Conservation (phyloP, 2,329 filamentous ascomycete genomes). For the Hypomyces rosellus region DNA sequence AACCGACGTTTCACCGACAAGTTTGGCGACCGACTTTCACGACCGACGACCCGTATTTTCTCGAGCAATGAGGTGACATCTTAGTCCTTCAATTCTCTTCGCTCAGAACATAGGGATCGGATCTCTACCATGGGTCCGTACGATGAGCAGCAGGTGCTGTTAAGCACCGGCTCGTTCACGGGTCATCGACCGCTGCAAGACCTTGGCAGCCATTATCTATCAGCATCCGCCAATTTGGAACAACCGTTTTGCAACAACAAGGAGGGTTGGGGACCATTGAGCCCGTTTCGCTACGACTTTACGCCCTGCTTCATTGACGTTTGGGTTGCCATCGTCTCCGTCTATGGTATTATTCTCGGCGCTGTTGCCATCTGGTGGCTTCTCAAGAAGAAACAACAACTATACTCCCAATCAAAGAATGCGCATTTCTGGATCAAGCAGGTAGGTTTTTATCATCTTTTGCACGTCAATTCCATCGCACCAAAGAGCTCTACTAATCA, state of each 20-base stretch:
- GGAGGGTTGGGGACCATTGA: slow-evolving; percentile 95
- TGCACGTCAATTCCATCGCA: neutral
- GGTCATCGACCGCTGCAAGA: slow-evolving; percentile 46
- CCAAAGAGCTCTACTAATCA: neutral
- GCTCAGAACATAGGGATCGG: slow-evolving; percentile 2
- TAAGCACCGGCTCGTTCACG: slow-evolving; percentile 55
- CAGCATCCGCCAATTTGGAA: slow-evolving; percentile 38
- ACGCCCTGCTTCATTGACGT: slow-evolving; percentile 97
- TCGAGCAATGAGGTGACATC: slow-evolving; percentile 11
- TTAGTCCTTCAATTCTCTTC: neutral
- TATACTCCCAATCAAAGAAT: slow-evolving; percentile 64
- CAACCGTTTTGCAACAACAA: slow-evolving; percentile 81
- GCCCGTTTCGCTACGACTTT: slow-evolving; percentile 81
- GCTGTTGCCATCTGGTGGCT: slow-evolving; percentile 75
- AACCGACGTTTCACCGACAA: neutral
- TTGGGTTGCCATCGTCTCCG: slow-evolving; percentile 72
- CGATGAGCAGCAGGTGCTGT: slow-evolving; percentile 40
- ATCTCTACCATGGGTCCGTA: slow-evolving; percentile 24
- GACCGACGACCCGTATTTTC: slow-evolving; percentile 15
- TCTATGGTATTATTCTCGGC: slow-evolving; percentile 73
- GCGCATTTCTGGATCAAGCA: slow-evolving; percentile 93
- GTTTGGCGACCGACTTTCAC: neutral
- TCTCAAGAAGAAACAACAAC: slow-evolving; percentile 58
- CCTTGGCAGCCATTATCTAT: slow-evolving; percentile 56
- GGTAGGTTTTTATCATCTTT: slow-evolving; percentile 39